A percentile compares a stretch with the other conserved stretches of the same genome.
These are phyloP conservation scores for Mrakia hoshinonis DNA, from an alignment of 768 basidiomycete species.

Conservation along the genomic window DNA sequence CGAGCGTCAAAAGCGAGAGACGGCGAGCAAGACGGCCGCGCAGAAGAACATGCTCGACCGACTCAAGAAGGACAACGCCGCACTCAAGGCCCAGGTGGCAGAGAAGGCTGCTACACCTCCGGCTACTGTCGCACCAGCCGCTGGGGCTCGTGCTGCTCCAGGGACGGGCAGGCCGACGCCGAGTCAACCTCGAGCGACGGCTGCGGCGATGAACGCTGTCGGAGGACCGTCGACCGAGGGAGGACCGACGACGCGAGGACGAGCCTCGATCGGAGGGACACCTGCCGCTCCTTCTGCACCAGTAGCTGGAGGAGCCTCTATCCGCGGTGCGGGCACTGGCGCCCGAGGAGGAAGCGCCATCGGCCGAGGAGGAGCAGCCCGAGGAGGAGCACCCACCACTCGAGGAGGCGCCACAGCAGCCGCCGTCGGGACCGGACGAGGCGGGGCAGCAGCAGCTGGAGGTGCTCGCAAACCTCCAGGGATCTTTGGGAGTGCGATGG, in stretches of 20 bases:
- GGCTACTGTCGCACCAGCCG: neutral
- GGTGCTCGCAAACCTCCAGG: neutral
- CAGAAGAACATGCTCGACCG: slow-evolving; percentile 24
- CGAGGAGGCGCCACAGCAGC: slow-evolving; percentile 14
- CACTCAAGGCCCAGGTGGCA: neutral
- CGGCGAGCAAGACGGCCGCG: neutral
- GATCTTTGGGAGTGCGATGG: neutral
- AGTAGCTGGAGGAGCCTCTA: neutral
- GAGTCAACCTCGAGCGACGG: neutral
- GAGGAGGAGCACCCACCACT: neutral
- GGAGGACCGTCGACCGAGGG: neutral
- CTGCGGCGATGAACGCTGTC: neutral
- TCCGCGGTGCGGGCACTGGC: neutral
- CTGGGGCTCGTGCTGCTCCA: neutral
- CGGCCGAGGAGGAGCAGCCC: neutral
- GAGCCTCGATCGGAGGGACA: neutral
- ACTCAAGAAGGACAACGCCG: neutral
- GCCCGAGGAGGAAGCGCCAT: neutral
- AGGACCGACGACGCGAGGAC: slow-evolving; percentile 1
- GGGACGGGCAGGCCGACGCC: neutral
- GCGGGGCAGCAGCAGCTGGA: neutral
- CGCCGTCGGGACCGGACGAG: neutral
- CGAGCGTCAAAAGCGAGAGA: slow-evolving; percentile 9
- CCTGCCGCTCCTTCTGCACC: neutral
- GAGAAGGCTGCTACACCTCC: neutral